Conservation (phyloP, 129 eudicot species). For the Arctium lappa region DNA sequence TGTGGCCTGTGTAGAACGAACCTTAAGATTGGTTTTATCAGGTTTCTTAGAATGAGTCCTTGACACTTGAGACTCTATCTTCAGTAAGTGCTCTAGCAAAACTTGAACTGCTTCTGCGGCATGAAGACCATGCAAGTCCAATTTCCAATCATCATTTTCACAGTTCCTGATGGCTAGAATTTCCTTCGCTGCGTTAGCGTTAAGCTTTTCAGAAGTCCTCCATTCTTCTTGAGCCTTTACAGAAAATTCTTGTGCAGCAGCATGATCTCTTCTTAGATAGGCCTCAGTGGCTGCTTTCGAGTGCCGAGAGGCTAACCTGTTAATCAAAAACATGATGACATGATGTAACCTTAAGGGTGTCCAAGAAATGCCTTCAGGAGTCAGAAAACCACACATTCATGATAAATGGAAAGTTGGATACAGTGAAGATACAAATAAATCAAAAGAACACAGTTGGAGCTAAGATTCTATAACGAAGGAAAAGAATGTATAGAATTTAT, state of each 20-base stretch:
- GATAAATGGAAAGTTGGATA: background rate
- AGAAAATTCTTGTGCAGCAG: constrained; percentile 61
- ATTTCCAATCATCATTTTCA: constrained; percentile 69
- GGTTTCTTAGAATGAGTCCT: constrained; percentile 13
- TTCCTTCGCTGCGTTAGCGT: constrained; percentile 75
- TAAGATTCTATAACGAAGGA: background rate
- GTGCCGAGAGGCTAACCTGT: constrained; percentile 80
- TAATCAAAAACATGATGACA: constrained; percentile 9
- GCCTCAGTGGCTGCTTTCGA: constrained; percentile 86
- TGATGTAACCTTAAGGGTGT: background rate
- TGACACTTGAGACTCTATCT: constrained; percentile 45
- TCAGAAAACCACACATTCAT: background rate
- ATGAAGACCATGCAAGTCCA: constrained; percentile 97
- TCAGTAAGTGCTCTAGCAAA: constrained; percentile 55
- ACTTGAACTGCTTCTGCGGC: constrained; percentile 83
- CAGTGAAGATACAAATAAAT: background rate
- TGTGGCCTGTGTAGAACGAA: constrained; percentile 9
- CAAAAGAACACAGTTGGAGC: background rate
- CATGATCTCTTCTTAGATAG: constrained; percentile 72
- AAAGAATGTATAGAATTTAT: background rate
- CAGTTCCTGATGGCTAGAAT: constrained; percentile 56
- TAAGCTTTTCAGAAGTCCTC: constrained; percentile 64
- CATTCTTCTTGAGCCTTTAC: constrained; percentile 72
- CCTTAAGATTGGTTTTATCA: constrained; percentile 10
- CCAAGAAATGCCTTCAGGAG: too few species aligned